phyloP scores from a whole-genome alignment of 2,329 filamentous ascomycete species.

The Calonectria hongkongensis region DNA sequence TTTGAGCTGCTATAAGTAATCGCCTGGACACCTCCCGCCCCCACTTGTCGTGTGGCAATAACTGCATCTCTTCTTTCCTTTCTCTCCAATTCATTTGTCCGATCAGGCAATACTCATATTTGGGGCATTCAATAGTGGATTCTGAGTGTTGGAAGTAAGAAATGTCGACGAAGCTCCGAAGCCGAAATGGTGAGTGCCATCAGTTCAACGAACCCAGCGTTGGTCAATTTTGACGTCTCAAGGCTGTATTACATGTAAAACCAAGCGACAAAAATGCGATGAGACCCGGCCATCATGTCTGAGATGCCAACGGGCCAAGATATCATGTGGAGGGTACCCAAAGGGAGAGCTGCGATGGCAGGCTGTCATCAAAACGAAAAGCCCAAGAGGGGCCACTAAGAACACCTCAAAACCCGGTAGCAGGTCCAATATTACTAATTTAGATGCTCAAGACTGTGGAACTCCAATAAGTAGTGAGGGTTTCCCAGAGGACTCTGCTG shows the following conservation, averaged over 20 bases:
- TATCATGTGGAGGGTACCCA: neutral
- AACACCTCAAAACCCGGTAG: neutral
- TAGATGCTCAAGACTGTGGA: neutral
- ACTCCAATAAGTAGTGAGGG: neutral
- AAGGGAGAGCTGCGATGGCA: neutral
- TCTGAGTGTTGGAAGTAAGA: neutral
- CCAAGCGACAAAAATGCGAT: neutral
- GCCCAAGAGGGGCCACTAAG: neutral
- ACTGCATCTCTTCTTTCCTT: too few species aligned
- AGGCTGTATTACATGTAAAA: neutral
- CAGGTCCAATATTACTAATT: neutral
- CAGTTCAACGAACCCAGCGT: neutral
- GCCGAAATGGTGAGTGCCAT: neutral
- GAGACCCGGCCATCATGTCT: neutral
- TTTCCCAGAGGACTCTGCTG: neutral
- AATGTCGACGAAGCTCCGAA: neutral
- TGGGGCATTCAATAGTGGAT: neutral
- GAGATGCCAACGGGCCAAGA: neutral
- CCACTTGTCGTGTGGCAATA: neutral
- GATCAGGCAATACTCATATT: neutral
- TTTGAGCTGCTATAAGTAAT: neutral
- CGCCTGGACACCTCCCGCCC: neutral
- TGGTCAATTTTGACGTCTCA: neutral
- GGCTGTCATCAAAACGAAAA: neutral
- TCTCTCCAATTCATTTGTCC: too few species aligned